A percentile compares a stretch with the other conserved stretches of the same genome.
Conservation (phyloP, 495 filamentous ascomycete genomes). For the Trichoderma asperelloides region DNA sequence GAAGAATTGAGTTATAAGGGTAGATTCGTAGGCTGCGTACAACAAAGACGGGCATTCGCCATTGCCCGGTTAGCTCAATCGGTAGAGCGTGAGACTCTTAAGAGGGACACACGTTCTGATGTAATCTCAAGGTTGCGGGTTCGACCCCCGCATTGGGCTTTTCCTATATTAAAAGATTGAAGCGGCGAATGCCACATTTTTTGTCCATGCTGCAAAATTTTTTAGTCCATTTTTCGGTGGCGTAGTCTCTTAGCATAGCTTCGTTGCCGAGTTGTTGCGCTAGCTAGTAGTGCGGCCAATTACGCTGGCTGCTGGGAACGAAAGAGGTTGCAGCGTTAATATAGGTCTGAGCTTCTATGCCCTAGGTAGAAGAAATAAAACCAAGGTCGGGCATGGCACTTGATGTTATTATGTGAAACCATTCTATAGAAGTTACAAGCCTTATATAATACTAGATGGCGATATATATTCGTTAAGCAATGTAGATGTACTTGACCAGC, state of each 20-base stretch:
- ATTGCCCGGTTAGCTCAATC: slow-evolving; percentile 61
- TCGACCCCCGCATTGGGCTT: slow-evolving; percentile 35
- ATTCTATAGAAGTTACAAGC: no score
- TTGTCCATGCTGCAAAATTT: neutral
- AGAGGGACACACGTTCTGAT: neutral
- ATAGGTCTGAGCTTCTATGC: no score
- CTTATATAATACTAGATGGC: no score
- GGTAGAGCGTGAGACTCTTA: slow-evolving; percentile 82
- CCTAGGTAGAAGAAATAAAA: no score
- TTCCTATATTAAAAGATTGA: slow-evolving; percentile 3
- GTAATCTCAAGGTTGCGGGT: slow-evolving; percentile 20
- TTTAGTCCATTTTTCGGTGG: neutral
- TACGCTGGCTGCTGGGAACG: neutral
- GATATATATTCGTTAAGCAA: no score
- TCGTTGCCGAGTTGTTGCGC: neutral
- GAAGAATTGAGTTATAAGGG: no score
- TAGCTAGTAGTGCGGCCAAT: neutral
- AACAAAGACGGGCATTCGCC: no score
- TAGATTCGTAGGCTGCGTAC: no score
- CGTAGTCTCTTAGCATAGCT: neutral
- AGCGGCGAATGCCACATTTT: neutral
- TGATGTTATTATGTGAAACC: no score
- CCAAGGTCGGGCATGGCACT: no score
- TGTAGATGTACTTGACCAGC: no score
- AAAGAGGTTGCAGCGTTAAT: no score